Percentiles rank a stretch among this genome's conserved stretches.
phyloP scores from a whole-genome alignment of 73 alveolate species.

The Paraurostyla sp. region DNA sequence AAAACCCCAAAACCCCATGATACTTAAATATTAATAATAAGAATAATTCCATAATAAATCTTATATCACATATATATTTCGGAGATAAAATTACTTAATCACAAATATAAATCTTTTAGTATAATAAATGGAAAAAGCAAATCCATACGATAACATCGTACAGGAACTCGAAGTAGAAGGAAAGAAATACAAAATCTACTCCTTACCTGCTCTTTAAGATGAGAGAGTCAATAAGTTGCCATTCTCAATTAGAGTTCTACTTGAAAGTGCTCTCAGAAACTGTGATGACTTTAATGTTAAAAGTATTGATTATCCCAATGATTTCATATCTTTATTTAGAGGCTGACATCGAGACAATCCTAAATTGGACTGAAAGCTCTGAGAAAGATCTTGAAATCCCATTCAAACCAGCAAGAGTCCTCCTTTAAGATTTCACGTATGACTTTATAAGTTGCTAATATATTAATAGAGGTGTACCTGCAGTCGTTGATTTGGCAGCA shows the following conservation, averaged over 20 bases:
- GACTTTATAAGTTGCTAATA: not conserved
- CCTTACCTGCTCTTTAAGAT: conserved; percentile 75
- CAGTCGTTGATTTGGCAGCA: conserved; percentile 94
- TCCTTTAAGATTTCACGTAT: conserved; percentile 92
- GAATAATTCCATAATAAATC: not conserved
- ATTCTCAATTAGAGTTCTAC: conserved; percentile 87
- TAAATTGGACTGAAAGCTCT: conserved; percentile 73
- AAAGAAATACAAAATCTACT: conserved; percentile 67
- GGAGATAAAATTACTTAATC: not conserved
- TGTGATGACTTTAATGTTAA: conserved; percentile 88
- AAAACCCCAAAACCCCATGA: too few species aligned
- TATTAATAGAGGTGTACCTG: conserved; percentile 85
- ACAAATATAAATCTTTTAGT: not conserved
- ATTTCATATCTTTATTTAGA: not conserved
- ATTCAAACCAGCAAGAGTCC: conserved; percentile 95
- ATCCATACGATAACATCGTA: conserved; percentile 57
- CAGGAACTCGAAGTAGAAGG: conserved; percentile 50
- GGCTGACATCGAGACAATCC: conserved; percentile 72
- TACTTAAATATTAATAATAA: not conserved
- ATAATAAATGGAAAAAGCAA: conserved; percentile 61
- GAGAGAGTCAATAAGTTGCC: conserved; percentile 84
- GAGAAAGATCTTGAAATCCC: conserved; percentile 88
- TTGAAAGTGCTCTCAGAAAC: conserved; percentile 92
- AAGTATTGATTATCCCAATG: conserved; percentile 7
- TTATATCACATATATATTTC: not conserved